Evolutionary conservation across 306 rosid species (phyloP), one percentile per base, ranked within the genome.

Genomic region (Lotus japonicus): DNA sequence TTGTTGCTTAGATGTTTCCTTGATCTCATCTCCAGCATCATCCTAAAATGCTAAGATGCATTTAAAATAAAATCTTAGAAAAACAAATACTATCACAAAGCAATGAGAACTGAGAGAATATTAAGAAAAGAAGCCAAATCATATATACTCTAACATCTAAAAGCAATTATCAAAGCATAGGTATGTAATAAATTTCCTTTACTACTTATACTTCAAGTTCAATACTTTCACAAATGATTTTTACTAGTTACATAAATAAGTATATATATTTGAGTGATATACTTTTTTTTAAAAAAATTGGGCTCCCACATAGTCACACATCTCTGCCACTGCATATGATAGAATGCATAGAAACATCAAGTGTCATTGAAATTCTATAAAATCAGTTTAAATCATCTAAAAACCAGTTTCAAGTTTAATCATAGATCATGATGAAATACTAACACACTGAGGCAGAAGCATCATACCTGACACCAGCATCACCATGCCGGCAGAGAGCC

Each of bases 401-500:
- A 50, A 71, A 55, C 50, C 6, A 48, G 36, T 46, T 71, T 41
- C 7, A 42, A 49, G 9, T 6, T 33, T 5, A 43, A 66, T 38
- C 8, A 51, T 1, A 23, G 13, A 66, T 50, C 13, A 63, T 35
- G 9, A 35, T 0, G n/a, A n/a, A n/a, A 35, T 7, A 53, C 41
- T 9, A 61, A n/a, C n/a, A n/a, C n/a, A n/a, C 3, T 21, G 23
- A 46, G 50, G 68, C 9, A n/a, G 21, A 76, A 36, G 48, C 5
- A 75, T 26, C 11, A 73, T 87, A 89, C 96, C 96, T 89, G 5
- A 89, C 96, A 67, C 96, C 96, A 72, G 96, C 96, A 73, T 89
- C 96, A 14, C 96, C 96, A 89, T 89, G 54, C 96, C 96, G 11
- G 96, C 96, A 60, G 96, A 85, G 49, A 89, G 92, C 9, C 96